Evolutionary conservation across 495 filamentous ascomycete species (phyloP), one percentile per base, ranked within the genome.

Genomic region (Oleoguttula mirabilis): DNA sequence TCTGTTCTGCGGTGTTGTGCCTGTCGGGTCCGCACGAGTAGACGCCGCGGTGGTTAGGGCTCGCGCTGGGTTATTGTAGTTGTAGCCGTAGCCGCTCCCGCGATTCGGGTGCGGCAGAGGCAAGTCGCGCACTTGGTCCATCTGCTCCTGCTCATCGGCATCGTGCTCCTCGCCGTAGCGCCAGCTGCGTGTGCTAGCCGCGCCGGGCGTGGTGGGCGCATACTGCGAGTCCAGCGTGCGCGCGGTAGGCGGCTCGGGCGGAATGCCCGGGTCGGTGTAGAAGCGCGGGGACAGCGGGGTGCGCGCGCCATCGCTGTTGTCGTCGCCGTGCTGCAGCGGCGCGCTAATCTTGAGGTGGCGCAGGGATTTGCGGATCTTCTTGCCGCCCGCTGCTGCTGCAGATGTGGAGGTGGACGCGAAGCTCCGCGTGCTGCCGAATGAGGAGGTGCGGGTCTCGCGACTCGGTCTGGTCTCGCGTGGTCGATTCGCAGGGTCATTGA

Each of bases 341-440:
- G 72, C 70, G 20, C 73, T 76, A 43, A 80, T 79, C 33, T 66
- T 61, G 32, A 76, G 48, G 35, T 71, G 72, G 30, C 71, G 67
- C 20, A 76, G 53, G 11, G 67, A 39, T 30, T 52, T 65, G 40
- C 55, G 53, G 32, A 55, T 36, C 15, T 48, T 48, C 33, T 56
- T 56, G 46, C 52, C 32, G 23, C 41, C 34, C 10, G 16, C 32
- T 3, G 38, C 22, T 14, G 2, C 21, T 16, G 36, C 8, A 8
- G 21, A 25, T 2, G 27, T 30, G 7, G 32, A 15, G 7, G 7
- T 15, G 7, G 37, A 36, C 2, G 20, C 16, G n/a, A 35, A 24
- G 11, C 35, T 41, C 15, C 20, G 12, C 10, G 25, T 33, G 33
- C 43, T 47, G 69, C 66, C 30, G 61, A 56, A 22, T 61, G 66